A percentile compares a stretch with the other conserved stretches of the same genome.
These are phyloP conservation scores for Fomitopsis betulina DNA, from an alignment of 1,284 basidiomycete species.

Conservation along the genomic window DNA sequence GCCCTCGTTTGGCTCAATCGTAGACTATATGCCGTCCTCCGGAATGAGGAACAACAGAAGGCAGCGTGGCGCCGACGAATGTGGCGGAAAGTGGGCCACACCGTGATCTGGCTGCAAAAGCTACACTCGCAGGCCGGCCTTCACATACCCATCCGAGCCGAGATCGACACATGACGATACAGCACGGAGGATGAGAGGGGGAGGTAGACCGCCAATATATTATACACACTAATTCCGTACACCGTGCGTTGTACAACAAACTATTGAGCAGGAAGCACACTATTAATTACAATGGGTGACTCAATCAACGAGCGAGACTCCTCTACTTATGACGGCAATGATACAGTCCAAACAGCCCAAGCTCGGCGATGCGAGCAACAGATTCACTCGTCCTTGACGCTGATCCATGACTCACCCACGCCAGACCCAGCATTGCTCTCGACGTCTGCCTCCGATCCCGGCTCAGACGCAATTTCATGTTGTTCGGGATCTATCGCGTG, in stretches of 20 bases:
- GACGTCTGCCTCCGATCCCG: slow-evolving; percentile 58
- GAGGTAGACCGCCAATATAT: neutral
- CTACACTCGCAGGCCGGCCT: neutral
- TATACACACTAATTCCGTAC: slow-evolving; percentile 8
- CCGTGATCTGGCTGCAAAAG: neutral
- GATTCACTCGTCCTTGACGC: slow-evolving; percentile 29
- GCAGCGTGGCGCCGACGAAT: neutral
- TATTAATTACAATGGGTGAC: neutral
- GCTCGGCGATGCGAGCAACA: too few species aligned
- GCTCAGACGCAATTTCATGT: slow-evolving; percentile 33
- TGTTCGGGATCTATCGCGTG: slow-evolving; percentile 24
- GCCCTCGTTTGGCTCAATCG: neutral
- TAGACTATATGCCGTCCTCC: neutral
- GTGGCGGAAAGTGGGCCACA: neutral
- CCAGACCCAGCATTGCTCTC: slow-evolving; percentile 53
- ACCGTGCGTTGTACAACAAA: slow-evolving; percentile 6
- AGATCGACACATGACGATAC: neutral
- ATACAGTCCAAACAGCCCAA: neutral
- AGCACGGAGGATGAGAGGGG: neutral
- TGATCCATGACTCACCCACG: slow-evolving; percentile 63
- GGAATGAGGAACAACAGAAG: neutral
- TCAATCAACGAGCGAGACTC: neutral
- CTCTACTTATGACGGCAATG: neutral
- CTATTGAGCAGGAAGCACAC: neutral
- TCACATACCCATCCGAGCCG: too few species aligned